Conservation (phyloP, 1,284 basidiomycete genomes). For the Cystobasidiaceae sp. region DNA sequence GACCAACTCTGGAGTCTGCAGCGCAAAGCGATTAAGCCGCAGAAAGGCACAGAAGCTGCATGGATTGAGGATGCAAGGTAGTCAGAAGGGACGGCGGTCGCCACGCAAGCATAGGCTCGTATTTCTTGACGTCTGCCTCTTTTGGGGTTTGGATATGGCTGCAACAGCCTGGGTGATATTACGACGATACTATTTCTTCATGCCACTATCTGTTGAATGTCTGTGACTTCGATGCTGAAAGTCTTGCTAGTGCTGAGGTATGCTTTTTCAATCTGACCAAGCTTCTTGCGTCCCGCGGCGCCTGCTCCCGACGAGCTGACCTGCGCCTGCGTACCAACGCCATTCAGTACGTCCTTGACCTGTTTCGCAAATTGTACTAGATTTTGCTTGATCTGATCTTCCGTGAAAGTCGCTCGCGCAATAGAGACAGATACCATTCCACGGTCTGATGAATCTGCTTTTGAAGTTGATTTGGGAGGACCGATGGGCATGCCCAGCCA, state of each 20-base stretch:
- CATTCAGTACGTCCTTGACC: conserved; percentile 18
- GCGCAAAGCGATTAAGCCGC: too few species aligned
- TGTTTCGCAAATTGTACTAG: conserved; percentile 1
- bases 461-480: conserved; percentile 60
- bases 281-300: conserved; percentile 1
- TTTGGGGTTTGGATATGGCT: too few species aligned
- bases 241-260: conserved; percentile 23
- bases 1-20: too few species aligned
- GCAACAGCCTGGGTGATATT: too few species aligned
- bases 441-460: neutral
- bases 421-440: conserved; percentile 25
- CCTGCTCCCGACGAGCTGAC: conserved; percentile 9
- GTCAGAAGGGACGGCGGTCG: too few species aligned
- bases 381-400: conserved; percentile 21
- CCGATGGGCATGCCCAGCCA: conserved; percentile 90
- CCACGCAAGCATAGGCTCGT: too few species aligned
- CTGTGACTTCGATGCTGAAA: conserved; percentile 24
- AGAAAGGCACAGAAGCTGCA: too few species aligned
- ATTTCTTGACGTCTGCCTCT: too few species aligned
- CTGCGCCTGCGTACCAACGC: conserved; percentile 22
- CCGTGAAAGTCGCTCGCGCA: conserved; percentile 12
- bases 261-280: conserved; percentile 17
- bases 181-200: neutral
- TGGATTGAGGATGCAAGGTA: too few species aligned
- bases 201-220: conserved; percentile 4